Evolutionary conservation across 768 basidiomycete genomes (phyloP).

Genomic region (Sarcomyxa edulis): DNA sequence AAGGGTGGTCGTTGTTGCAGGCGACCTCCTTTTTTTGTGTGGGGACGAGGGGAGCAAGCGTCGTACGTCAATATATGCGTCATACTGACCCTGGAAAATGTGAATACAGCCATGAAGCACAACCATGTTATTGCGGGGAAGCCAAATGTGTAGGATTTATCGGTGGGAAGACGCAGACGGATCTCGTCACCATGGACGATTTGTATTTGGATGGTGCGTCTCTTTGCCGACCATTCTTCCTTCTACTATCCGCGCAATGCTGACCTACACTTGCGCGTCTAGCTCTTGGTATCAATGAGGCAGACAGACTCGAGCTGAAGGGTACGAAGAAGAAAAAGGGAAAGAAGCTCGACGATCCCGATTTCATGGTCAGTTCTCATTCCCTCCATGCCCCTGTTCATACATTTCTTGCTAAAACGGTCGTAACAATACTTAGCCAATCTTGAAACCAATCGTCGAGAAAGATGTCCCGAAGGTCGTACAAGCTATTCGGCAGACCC

Average conservation of each 20-base stretch:
- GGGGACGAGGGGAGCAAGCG: no score
- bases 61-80: not conserved
- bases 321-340: slow-evolving; percentile 88
- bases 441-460: slow-evolving; percentile 65
- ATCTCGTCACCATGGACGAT: slow-evolving; percentile 91
- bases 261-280: not conserved
- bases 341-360: slow-evolving; percentile 86
- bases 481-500: slow-evolving; percentile 85
- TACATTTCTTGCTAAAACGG: slow-evolving; percentile 6
- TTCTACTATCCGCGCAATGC: not conserved
- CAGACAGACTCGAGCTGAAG: slow-evolving; percentile 77
- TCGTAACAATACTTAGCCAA: slow-evolving; percentile 66
- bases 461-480: slow-evolving; percentile 89
- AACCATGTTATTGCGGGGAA: slow-evolving; percentile 93
- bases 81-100: no score
- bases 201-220: slow-evolving; percentile 82
- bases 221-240: not conserved
- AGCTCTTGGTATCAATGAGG: slow-evolving; percentile 96
- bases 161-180: slow-evolving; percentile 98
- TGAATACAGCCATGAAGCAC: slow-evolving; percentile 87
- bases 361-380: slow-evolving; percentile 63
- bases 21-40: slow-evolving; percentile 1
- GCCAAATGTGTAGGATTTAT: slow-evolving; percentile 93
- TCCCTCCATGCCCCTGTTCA: slow-evolving; percentile 1
- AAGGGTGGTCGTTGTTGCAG: no score